Evolutionary conservation across 495 filamentous ascomycete species (phyloP).

Genomic region (Penicilliopsis zonata): DNA sequence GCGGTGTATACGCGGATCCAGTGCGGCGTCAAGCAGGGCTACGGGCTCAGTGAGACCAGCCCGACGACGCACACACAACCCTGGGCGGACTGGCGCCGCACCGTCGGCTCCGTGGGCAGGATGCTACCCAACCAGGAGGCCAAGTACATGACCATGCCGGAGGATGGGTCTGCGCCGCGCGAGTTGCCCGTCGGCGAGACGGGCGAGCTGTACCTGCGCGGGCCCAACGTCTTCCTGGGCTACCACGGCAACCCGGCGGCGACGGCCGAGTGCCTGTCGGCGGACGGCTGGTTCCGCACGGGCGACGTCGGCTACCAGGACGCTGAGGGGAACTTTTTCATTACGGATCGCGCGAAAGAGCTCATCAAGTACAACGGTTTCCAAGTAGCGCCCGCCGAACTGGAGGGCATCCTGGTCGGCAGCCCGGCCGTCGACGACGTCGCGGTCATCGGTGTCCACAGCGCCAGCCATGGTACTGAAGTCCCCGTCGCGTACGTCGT

Average conservation of each 20-base stretch:
- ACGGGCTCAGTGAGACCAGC: conserved; percentile 75
- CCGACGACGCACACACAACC: conserved; percentile 45
- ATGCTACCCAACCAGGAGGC: conserved; percentile 73
- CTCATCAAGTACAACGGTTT: conserved; percentile 86
- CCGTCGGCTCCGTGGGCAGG: conserved; percentile 70
- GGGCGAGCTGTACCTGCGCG: conserved; percentile 52
- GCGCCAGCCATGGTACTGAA: conserved; percentile 59
- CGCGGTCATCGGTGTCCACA: conserved; percentile 73
- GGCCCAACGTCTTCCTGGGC: conserved; percentile 59
- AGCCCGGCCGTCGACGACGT: conserved; percentile 70
- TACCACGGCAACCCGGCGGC: conserved; percentile 65
- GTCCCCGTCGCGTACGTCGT: conserved; percentile 79
- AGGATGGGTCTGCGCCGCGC: conserved; percentile 37
- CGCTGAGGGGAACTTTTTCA: conserved; percentile 48
- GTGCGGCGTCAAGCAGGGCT: conserved; percentile 71
- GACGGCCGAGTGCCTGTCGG: conserved; percentile 49
- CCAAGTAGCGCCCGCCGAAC: conserved; percentile 78
- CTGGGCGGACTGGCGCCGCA: conserved; percentile 66
- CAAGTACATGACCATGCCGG: conserved; percentile 55
- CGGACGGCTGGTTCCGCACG: conserved; percentile 51
- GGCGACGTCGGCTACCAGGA: conserved; percentile 55
- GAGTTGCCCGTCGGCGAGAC: conserved; percentile 48
- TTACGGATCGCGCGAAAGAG: conserved; percentile 84
- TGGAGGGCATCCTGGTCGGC: conserved; percentile 64
- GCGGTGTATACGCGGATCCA: conserved; percentile 62